These are phyloP conservation scores for Euphorbia peplus DNA, from an alignment of 345 rosid genomes.

Conservation along the genomic window DNA sequence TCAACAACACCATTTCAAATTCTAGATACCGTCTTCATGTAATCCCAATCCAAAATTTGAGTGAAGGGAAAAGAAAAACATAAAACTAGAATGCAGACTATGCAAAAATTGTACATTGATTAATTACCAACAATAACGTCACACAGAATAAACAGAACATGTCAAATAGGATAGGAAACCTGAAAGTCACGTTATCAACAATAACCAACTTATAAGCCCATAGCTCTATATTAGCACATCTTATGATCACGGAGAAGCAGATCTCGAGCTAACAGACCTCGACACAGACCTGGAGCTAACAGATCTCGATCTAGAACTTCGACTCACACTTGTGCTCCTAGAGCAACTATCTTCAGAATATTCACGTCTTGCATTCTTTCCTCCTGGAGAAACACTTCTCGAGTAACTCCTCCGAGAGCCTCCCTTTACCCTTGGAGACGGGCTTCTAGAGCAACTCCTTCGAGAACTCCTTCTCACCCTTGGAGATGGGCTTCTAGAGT, in stretches of 20 bases:
- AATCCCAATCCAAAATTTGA: too few relatives aligned
- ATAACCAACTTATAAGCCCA: too few relatives aligned
- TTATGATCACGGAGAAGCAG: conserved; percentile 33
- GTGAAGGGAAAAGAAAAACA: too few relatives aligned
- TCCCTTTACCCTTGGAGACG: conserved; percentile 30
- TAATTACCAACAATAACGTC: too few relatives aligned
- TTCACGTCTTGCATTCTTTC: conserved; percentile 17
- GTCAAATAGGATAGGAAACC: background rate
- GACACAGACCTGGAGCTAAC: conserved; percentile 55
- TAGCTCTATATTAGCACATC: background rate
- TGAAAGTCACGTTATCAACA: too few relatives aligned
- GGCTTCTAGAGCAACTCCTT: conserved; percentile 33
- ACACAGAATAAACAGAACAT: background rate
- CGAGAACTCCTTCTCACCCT: conserved; percentile 20
- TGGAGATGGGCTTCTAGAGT: conserved; percentile 13
- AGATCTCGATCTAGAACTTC: conserved; percentile 61
- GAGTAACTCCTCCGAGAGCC: conserved; percentile 35
- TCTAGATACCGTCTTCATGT: too few relatives aligned
- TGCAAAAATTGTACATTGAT: too few relatives aligned
- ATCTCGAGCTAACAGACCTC: conserved; percentile 54
- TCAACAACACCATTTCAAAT: too few relatives aligned
- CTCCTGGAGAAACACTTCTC: conserved; percentile 33
- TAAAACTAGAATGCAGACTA: too few relatives aligned
- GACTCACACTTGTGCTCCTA: conserved; percentile 34
- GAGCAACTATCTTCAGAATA: conserved; percentile 27